phyloP scores from a whole-genome alignment of 768 basidiomycete species.

The Suillus bovinus region DNA sequence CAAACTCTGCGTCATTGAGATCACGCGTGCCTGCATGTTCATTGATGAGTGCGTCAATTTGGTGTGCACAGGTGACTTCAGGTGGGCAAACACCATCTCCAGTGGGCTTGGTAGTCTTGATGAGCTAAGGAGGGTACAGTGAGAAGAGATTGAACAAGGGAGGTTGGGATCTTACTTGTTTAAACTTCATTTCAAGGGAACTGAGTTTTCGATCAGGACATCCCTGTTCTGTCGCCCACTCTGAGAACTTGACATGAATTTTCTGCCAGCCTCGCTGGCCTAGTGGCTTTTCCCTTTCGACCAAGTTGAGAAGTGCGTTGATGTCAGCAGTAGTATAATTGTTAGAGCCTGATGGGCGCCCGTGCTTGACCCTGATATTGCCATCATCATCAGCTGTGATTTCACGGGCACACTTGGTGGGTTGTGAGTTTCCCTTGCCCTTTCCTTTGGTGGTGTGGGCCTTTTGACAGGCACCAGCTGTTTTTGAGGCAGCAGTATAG shows the following conservation, averaged over 20 bases:
- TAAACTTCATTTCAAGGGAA: slow-evolving; percentile 25
- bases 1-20: slow-evolving; percentile 22
- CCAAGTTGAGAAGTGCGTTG: not conserved
- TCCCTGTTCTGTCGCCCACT: slow-evolving; percentile 1
- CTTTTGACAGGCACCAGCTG: not conserved
- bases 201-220: not conserved
- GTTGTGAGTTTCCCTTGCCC: slow-evolving; percentile 1
- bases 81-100: slow-evolving; percentile 24
- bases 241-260: not conserved
- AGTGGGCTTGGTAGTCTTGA: slow-evolving; percentile 30
- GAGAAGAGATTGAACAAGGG: not conserved
- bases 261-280: slow-evolving; percentile 10
- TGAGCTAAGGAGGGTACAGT: slow-evolving; percentile 11
- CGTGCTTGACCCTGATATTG: not conserved
- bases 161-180: slow-evolving; percentile 17
- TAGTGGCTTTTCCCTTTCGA: slow-evolving; percentile 2
- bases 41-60: slow-evolving; percentile 28
- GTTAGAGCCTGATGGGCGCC: slow-evolving; percentile 3
- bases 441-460: not conserved
- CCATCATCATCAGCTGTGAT: not conserved
- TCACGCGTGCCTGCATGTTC: slow-evolving; percentile 22
- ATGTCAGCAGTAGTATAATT: slow-evolving; percentile 5
- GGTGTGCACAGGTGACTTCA: slow-evolving; percentile 25
- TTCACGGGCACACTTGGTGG: not conserved
- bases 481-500: not conserved